phyloP scores from a whole-genome alignment of 2,329 filamentous ascomycete genomes.

The Stagonosporopsis vannaccii region DNA sequence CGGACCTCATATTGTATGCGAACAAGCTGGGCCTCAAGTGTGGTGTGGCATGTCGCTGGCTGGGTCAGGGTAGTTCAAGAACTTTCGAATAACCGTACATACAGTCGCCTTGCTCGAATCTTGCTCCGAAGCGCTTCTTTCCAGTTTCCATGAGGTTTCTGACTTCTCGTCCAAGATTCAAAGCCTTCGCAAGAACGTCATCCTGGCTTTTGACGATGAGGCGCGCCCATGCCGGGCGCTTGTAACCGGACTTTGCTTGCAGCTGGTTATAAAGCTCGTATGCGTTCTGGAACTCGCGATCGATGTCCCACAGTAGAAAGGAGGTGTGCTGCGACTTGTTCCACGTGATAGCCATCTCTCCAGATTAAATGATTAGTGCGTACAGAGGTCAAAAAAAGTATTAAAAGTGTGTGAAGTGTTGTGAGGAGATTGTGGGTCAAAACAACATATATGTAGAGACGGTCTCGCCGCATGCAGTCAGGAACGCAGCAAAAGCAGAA shows the following conservation, averaged over 20 bases:
- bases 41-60: slow-evolving; percentile 41
- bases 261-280: slow-evolving; percentile 45
- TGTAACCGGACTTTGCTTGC: slow-evolving; percentile 29
- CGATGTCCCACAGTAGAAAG: slow-evolving; percentile 47
- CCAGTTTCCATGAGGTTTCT: slow-evolving; percentile 38
- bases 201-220: slow-evolving; percentile 34
- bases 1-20: slow-evolving; percentile 45
- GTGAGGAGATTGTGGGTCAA: slow-evolving; percentile 1
- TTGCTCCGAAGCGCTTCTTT: slow-evolving; percentile 34
- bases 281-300: slow-evolving; percentile 45
- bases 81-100: slow-evolving; percentile 5
- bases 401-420: not conserved
- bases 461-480: slow-evolving; percentile 4
- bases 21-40: slow-evolving; percentile 41
- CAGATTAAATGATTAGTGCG: not conserved
- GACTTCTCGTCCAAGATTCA: slow-evolving; percentile 38
- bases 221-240: slow-evolving; percentile 36
- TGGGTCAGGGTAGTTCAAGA: slow-evolving; percentile 21
- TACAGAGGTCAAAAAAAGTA: not conserved
- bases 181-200: slow-evolving; percentile 36
- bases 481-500: slow-evolving; percentile 4
- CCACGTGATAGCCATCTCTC: slow-evolving; percentile 27
- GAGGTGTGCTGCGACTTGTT: slow-evolving; percentile 41
- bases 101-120: slow-evolving; percentile 46
- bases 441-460: not conserved